Percentiles rank a stretch among this genome's conserved stretches.
These are phyloP conservation scores for Microsporum audouinii DNA, from an alignment of 2,329 filamentous ascomycete species.

Conservation along the genomic window DNA sequence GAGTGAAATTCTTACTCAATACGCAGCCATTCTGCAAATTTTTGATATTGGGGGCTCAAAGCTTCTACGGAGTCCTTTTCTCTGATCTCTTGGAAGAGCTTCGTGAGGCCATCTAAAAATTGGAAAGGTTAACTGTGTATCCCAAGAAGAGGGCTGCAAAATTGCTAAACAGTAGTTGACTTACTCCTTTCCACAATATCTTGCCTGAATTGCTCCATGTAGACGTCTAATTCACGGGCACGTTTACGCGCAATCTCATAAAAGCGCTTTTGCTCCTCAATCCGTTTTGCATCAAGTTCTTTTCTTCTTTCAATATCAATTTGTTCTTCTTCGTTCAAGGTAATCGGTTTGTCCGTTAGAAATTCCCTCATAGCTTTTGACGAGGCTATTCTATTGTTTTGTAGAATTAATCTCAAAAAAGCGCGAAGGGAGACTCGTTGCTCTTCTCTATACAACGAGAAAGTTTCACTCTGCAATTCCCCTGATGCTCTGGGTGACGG, in stretches of 20 bases:
- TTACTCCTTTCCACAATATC: constrained; percentile 61
- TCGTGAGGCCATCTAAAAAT: constrained; percentile 64
- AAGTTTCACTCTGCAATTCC: constrained; percentile 38
- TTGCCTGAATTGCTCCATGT: constrained; percentile 75
- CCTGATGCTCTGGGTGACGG: constrained; percentile 22
- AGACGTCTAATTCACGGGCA: constrained; percentile 85
- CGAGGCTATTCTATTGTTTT: constrained; percentile 71
- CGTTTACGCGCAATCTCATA: constrained; percentile 89
- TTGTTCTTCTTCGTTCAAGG: constrained; percentile 67
- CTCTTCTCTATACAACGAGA: constrained; percentile 68
- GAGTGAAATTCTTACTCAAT: constrained; percentile 52
- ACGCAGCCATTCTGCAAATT: constrained; percentile 94
- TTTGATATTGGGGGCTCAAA: constrained; percentile 88
- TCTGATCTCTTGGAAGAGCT: constrained; percentile 84
- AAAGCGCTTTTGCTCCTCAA: constrained; percentile 87
- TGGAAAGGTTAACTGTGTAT: neutral
- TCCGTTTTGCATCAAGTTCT: constrained; percentile 70
- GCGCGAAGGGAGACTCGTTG: constrained; percentile 86
- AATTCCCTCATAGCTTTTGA: constrained; percentile 81
- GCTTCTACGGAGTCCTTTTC: constrained; percentile 79
- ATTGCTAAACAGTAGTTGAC: constrained; percentile 21
- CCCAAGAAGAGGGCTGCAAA: neutral
- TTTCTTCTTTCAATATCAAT: constrained; percentile 71
- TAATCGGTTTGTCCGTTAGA: constrained; percentile 59
- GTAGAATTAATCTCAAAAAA: constrained; percentile 73